Evolutionary conservation across 1,284 basidiomycete genomes (phyloP), one percentile per base, ranked within the genome.

Genomic region (Hypsizygus ulmarius): DNA sequence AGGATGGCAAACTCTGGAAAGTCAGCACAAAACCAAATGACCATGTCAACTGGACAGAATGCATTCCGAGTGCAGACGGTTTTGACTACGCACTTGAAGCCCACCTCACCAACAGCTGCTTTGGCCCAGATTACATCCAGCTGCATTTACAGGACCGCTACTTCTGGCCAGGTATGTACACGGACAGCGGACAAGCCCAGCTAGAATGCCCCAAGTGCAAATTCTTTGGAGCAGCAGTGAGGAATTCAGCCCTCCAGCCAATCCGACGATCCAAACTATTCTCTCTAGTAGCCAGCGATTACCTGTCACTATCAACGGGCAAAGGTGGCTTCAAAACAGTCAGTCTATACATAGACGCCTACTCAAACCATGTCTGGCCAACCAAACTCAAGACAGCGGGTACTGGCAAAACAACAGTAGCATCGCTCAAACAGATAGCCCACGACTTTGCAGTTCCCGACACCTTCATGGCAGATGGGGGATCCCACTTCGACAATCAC

Each of bases 1-100:
- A 45, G 19, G 43, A 45, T 19, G 43, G 43, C 34, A 45, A 36
- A 38, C 36, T 45, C 34, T 45, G 43, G 43, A 45, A 45, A 19
- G 43, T 45, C 25, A 38, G 43, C 34, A 38, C 33, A 5, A 45
- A 37, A 37, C 14, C 15, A 10, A n/a, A 38, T 16, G 43, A 45
- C 34, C 11, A 21, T 3, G 36, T 37, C 25, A 37, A 3, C 34
- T 4, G 21, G 15, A 38, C 28, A n/a, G 43, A 45, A 35, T 45
- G 43, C 33, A 37, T 45, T 3, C 33, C 33, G 12, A 45, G 40
- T 43, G 40, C 30, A 18, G 40, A 43, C 3, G 40, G 40, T n/a
- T 43, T 43, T 16, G 30, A 43, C 40, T 12, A 12, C 18, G 40
- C 40, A 19, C 40, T 32, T 3, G 29, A 33, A 33, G 16, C 40